A percentile compares a stretch with the other conserved stretches of the same genome.
These are phyloP conservation scores for Trichoderma koningii DNA, from an alignment of 2,329 filamentous ascomycete species.

Conservation along the genomic window DNA sequence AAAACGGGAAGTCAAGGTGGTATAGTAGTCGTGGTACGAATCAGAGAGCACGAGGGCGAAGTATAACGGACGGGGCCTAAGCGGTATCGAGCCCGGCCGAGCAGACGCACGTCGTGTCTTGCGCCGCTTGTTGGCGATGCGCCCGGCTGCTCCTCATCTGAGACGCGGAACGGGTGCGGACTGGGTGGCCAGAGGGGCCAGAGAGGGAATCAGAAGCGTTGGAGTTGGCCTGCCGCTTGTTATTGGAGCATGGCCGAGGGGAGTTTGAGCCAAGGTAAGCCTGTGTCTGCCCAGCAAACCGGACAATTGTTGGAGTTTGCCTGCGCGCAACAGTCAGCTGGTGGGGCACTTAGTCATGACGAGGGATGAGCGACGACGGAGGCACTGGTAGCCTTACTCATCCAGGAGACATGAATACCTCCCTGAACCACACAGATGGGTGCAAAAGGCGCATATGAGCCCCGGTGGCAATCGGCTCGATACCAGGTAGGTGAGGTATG, in stretches of 20 bases:
- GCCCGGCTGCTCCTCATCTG: slow-evolving; percentile 22
- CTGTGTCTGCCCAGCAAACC: neutral
- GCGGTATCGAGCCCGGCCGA: slow-evolving; percentile 14
- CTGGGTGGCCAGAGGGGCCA: neutral
- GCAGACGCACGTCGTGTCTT: slow-evolving; percentile 24
- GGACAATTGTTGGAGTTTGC: slow-evolving; percentile 1
- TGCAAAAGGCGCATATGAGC: too few species aligned
- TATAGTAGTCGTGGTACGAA: neutral
- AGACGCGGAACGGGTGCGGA: neutral
- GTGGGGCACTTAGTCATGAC: neutral
- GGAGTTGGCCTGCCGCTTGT: slow-evolving; percentile 1
- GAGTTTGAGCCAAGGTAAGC: slow-evolving; percentile 4
- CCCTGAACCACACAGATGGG: too few species aligned
- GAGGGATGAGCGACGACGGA: neutral
- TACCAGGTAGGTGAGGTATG: too few species aligned
- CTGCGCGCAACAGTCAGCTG: neutral
- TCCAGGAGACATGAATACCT: too few species aligned
- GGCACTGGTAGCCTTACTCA: too few species aligned
- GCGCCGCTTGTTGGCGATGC: slow-evolving; percentile 27
- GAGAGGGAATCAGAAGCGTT: neutral
- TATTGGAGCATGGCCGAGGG: slow-evolving; percentile 1
- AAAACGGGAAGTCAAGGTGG: neutral
- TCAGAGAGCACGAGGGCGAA: neutral
- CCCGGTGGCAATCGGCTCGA: too few species aligned
- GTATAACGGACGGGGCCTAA: neutral